These are phyloP conservation scores for Caryopteris hybrid DNA, from an alignment of 305 asterid genomes.

Conservation along the genomic window DNA sequence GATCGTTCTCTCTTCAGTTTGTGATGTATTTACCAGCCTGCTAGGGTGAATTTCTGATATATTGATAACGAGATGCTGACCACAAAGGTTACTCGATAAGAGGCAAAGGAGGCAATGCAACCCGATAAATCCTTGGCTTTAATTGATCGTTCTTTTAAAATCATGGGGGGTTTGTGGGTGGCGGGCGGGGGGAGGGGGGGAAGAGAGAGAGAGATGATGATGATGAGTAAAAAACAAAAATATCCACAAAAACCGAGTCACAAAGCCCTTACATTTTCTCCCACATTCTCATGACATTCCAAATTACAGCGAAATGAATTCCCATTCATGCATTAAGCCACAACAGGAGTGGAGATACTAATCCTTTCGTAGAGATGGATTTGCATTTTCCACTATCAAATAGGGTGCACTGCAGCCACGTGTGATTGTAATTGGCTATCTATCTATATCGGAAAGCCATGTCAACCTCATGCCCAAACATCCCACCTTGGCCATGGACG, in stretches of 20 bases:
- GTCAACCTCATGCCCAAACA: constrained; percentile 62
- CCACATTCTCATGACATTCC: constrained; percentile 10
- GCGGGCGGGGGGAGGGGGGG: too few species aligned
- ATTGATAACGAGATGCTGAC: too few species aligned
- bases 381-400: background rate
- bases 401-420: background rate
- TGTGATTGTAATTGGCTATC: constrained; percentile 8
- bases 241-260: constrained; percentile 9
- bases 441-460: constrained; percentile 62
- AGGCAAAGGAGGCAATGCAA: too few species aligned
- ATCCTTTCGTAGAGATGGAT: background rate
- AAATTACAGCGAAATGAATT: constrained; percentile 19
- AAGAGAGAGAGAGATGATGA: too few species aligned
- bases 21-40: too few species aligned
- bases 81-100: too few species aligned
- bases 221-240: too few species aligned
- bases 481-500: constrained; percentile 44
- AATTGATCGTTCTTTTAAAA: too few species aligned
- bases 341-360: background rate
- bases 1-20: too few species aligned
- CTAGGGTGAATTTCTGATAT: too few species aligned
- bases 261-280: constrained; percentile 7
- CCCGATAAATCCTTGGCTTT: too few species aligned
- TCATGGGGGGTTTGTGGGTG: too few species aligned
- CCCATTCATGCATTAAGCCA: constrained; percentile 5